Conservation (phyloP, 306 rosid species). For the Vicia villosa region DNA sequence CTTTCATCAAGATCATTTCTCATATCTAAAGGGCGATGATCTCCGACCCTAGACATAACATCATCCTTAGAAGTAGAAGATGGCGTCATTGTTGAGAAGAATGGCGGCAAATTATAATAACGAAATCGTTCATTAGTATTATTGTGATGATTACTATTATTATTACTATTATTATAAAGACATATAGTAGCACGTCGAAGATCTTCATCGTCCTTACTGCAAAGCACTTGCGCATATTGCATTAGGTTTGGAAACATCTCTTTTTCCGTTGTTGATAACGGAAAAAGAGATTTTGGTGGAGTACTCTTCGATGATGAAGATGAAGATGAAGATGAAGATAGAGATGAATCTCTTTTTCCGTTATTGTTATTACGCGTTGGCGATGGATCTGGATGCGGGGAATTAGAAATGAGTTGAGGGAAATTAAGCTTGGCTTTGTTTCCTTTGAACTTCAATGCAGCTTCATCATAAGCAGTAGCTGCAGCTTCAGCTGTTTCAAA, state of each 20-base stretch:
- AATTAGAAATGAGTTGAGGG: constrained; percentile 36
- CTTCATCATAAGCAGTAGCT: constrained; percentile 56
- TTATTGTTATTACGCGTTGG: not conserved
- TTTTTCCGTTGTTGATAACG: not conserved
- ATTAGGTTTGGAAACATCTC: constrained; percentile 44
- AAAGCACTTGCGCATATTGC: constrained; percentile 44
- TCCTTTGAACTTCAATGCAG: constrained; percentile 51
- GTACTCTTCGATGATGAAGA: not conserved
- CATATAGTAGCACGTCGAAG: constrained; percentile 39
- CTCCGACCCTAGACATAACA: not conserved
- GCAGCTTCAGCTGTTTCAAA: constrained; percentile 63
- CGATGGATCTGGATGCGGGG: not conserved
- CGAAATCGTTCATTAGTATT: not conserved
- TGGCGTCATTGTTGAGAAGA: not conserved
- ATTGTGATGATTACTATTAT: not conserved
- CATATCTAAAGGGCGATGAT: not conserved
- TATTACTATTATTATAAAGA: constrained; percentile 23
- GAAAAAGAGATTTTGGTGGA: not conserved
- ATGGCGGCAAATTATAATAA: not conserved
- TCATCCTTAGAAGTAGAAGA: not conserved
- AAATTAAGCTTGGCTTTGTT: constrained; percentile 58
- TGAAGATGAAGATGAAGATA: not conserved
- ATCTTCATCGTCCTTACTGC: constrained; percentile 39
- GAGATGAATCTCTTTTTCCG: too few relatives aligned
- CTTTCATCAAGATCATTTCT: not conserved